Evolutionary conservation across 2,329 filamentous ascomycete species (phyloP).

Genomic region (Aspergillus transmontanensis): DNA sequence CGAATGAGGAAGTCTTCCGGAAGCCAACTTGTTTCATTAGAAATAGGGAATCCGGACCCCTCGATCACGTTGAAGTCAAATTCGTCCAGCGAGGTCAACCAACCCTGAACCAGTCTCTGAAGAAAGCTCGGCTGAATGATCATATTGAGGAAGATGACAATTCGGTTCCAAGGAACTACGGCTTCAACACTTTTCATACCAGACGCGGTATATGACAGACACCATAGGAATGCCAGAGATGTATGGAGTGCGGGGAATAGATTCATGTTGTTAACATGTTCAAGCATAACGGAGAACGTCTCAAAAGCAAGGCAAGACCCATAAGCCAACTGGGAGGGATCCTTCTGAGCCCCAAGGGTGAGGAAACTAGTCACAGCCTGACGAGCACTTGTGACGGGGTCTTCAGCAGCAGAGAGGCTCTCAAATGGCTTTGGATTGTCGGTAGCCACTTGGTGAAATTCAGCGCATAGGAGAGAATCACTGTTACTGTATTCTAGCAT

Average conservation of each 20-base stretch:
- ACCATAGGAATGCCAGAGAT: constrained; percentile 56
- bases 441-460: constrained; percentile 27
- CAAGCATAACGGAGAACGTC: constrained; percentile 48
- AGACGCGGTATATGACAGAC: constrained; percentile 39
- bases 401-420: constrained; percentile 23
- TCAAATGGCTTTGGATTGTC: constrained; percentile 15
- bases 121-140: constrained; percentile 40
- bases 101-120: constrained; percentile 1
- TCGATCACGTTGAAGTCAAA: constrained; percentile 40
- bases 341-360: constrained; percentile 17
- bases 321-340: constrained; percentile 34
- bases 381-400: constrained; percentile 13
- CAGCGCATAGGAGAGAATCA: constrained; percentile 31
- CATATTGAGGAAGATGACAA: constrained; percentile 57
- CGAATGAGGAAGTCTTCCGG: constrained; percentile 62
- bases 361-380: constrained; percentile 18
- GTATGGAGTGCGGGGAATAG: constrained; percentile 59
- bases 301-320: constrained; percentile 46
- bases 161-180: constrained; percentile 53
- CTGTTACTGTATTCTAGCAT: constrained; percentile 58
- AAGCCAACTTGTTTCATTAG: constrained; percentile 50
- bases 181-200: constrained; percentile 44
- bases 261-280: constrained; percentile 53
- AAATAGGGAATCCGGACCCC: constrained; percentile 44
- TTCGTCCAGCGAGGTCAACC: constrained; percentile 22